Percentiles rank a stretch among this genome's conserved stretches.
Conservation (phyloP, 2,329 filamentous ascomycete species). For the Colletotrichum sp. region DNA sequence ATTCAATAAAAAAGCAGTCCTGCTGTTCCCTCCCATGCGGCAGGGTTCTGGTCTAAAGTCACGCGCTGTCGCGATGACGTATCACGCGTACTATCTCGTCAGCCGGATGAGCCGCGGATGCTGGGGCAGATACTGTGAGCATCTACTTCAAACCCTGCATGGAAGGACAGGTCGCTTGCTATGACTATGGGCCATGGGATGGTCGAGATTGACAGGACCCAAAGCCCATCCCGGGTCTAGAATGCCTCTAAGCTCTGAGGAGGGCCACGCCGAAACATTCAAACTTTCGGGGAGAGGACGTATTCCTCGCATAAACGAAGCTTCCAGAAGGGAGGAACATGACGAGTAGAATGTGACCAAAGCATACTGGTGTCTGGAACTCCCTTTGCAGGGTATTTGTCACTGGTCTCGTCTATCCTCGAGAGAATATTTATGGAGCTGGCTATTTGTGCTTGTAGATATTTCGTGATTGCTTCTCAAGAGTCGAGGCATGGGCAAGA, state of each 20-base stretch:
- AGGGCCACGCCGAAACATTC: not conserved
- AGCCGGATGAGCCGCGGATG: not conserved
- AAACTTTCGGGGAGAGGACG: not conserved
- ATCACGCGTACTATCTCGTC: not conserved
- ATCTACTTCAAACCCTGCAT: not conserved
- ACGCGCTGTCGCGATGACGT: not conserved
- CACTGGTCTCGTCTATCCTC: not conserved
- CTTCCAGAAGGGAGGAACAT: not conserved
- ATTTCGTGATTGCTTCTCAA: not conserved
- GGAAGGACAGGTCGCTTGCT: accelerated
- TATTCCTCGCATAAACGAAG: not conserved
- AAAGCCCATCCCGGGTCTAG: not conserved
- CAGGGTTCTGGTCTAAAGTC: not conserved
- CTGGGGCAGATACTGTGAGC: not conserved
- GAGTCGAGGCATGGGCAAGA: not conserved
- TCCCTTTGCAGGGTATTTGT: not conserved
- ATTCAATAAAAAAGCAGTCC: not conserved
- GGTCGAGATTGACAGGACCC: not conserved
- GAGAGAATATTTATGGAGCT: not conserved
- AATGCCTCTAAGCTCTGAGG: not conserved
- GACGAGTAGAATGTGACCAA: not conserved
- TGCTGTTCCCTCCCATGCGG: not conserved
- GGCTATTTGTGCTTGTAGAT: not conserved
- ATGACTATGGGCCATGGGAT: accelerated
- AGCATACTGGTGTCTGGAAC: not conserved